Percentiles rank a stretch among this genome's conserved stretches.
These are phyloP conservation scores for Euclidium syriacum DNA, from an alignment of 345 rosid species.

Conservation along the genomic window DNA sequence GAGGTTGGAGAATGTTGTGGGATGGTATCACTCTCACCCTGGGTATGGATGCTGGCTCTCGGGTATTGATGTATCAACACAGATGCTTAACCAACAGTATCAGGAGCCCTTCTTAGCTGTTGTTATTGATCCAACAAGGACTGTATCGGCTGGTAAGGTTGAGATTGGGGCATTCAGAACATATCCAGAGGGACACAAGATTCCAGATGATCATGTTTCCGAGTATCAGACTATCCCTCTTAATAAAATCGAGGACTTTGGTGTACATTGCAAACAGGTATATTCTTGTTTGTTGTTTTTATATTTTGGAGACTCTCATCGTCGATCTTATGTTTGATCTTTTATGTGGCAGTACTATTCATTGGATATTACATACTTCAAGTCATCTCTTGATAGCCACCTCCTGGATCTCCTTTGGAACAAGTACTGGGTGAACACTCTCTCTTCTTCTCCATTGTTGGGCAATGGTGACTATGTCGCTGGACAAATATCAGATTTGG, in stretches of 20 bases:
- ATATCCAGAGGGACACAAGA: constrained; percentile 60
- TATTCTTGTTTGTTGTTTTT: not conserved
- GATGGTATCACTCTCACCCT: constrained; percentile 88
- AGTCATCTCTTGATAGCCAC: constrained; percentile 94
- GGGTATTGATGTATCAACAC: constrained; percentile 96
- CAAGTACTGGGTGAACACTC: constrained; percentile 97
- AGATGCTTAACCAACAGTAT: constrained; percentile 94
- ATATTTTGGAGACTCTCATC: not conserved
- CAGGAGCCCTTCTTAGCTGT: constrained; percentile 97
- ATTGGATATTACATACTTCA: constrained; percentile 90
- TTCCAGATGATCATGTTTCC: constrained; percentile 27
- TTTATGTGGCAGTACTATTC: constrained; percentile 68
- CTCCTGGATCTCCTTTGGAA: constrained; percentile 96
- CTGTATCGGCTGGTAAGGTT: constrained; percentile 99
- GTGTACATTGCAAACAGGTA: constrained; percentile 92
- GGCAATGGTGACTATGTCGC: constrained; percentile 99
- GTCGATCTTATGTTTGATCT: constrained; percentile 2
- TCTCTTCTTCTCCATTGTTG: constrained; percentile 88
- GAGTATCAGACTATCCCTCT: constrained; percentile 97
- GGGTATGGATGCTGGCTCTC: constrained; percentile 99
- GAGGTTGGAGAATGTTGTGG: constrained; percentile 91
- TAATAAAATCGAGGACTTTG: constrained; percentile 39
- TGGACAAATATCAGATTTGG: constrained; percentile 91
- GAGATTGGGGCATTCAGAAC: constrained; percentile 99
- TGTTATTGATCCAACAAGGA: constrained; percentile 97